Evolutionary conservation across 345 rosid genomes (phyloP), one percentile per base, ranked within the genome.

Genomic region (Rhodomyrtus tomentosa): DNA sequence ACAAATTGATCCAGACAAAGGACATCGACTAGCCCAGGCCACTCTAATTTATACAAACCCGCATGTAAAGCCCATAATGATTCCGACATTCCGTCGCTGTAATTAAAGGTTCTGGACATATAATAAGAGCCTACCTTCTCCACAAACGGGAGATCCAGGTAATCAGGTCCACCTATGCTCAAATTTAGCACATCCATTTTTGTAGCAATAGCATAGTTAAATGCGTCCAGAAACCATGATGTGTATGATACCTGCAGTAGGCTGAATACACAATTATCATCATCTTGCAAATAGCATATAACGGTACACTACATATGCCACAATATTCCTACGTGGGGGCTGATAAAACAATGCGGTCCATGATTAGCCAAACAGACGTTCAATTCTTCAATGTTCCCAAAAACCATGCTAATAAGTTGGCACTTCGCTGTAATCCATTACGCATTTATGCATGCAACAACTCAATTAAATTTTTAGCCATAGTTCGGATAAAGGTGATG

Each of bases 141-240:
- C 82, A 96, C 95, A 87, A 96, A 96, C 80, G 99, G 99, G 82
- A 93, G 96, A 91, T 96, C 99, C 94, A 96, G 83, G 92, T 94
- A 95, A 91, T 96, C 99, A 88, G 99, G 99, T 55, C 99, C 99
- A 86, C 98, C 99, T 42, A 96, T 96, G 88, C 99, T 96, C 98
- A 96, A 91, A 89, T 96, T 96, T 51, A 96, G 92, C 83, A 96
- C 99, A 89, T 96, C 99, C 95, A 96, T 94, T 82, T 94, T 82
- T 81, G 93, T 93, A 50, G 99, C 98, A 73, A 95, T 95, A 83
- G 99, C 99, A 90, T 96, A 96, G 88, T 96, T 96, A 88, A 96
- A 96, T 55, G 99, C 98, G 85, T 96, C 99, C 88, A 95, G 99
- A 88, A 96, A 95, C 99, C 99, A 96, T 72, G 99, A 96, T n/a